Evolutionary conservation across 1,284 basidiomycete species (phyloP).

Genomic region (Ustilago hordei): DNA sequence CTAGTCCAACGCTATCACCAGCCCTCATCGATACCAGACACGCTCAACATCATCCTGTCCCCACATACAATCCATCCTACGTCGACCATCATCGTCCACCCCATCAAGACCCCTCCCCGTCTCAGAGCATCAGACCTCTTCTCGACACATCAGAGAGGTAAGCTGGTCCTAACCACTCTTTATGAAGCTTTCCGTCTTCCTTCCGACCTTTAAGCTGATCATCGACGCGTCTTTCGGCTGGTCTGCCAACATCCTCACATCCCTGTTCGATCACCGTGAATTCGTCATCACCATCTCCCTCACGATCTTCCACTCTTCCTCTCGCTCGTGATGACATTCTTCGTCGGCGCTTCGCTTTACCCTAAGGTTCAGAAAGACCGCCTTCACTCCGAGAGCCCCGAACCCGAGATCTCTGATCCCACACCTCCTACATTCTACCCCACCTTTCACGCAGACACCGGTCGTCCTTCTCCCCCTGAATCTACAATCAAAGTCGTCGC

Average conservation of each 20-base stretch:
- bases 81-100: slow-evolving; percentile 3
- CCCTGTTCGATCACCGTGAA: not conserved
- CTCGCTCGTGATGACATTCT: not conserved
- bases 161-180: not conserved
- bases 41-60: not conserved
- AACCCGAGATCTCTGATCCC: not conserved
- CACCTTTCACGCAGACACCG: not conserved
- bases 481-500: not conserved
- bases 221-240: not conserved
- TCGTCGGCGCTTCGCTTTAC: not conserved
- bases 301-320: not conserved
- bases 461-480: not conserved
- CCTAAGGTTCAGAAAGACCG: not conserved
- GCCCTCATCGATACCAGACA: not conserved
- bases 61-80: not conserved
- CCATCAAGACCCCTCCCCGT: not conserved
- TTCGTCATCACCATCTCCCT: not conserved
- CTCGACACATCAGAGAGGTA: slow-evolving; percentile 1
- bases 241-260: not conserved
- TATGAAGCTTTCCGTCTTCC: not conserved
- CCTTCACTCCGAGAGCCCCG: not conserved
- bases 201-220: not conserved
- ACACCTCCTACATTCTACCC: not conserved
- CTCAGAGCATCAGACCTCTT: not conserved
- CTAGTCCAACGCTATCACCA: not conserved